Evolutionary conservation across 2,329 filamentous ascomycete genomes (phyloP).

Genomic region (Aspergillus vadensis): DNA sequence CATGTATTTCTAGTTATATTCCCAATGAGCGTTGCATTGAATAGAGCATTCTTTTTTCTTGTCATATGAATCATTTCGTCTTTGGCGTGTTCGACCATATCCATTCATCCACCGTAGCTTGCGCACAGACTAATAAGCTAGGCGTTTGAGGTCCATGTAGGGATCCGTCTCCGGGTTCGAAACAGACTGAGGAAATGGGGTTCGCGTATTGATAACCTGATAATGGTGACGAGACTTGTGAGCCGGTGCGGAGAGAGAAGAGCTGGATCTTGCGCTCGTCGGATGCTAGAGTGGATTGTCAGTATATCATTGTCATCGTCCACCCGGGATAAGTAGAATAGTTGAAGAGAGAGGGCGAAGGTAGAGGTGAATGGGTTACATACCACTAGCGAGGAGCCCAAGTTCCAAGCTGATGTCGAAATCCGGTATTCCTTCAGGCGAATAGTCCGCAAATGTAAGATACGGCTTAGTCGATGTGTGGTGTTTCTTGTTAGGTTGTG

Average conservation of each 20-base stretch:
- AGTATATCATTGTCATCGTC: background rate
- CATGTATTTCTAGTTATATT: slow-evolving; percentile 4
- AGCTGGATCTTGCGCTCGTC: slow-evolving; percentile 38
- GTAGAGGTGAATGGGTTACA: slow-evolving; percentile 6
- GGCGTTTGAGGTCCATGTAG: slow-evolving; percentile 33
- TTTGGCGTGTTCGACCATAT: slow-evolving; percentile 30
- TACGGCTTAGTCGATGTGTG: slow-evolving; percentile 40
- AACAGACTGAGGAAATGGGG: slow-evolving; percentile 35
- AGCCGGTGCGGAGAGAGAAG: slow-evolving; percentile 42
- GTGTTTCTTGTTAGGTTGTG: slow-evolving; percentile 28
- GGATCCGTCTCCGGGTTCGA: slow-evolving; percentile 32
- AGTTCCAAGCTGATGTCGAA: slow-evolving; percentile 43
- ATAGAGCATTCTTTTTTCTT: background rate
- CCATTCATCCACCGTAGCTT: slow-evolving; percentile 41
- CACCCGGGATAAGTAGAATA: background rate
- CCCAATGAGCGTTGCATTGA: slow-evolving; percentile 2
- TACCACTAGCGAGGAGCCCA: slow-evolving; percentile 42
- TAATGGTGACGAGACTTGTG: slow-evolving; percentile 33
- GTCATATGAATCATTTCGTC: background rate
- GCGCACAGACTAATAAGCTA: slow-evolving; percentile 37
- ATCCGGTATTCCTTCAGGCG: slow-evolving; percentile 29
- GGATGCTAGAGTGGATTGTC: slow-evolving; percentile 27
- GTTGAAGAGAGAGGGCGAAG: too few species aligned
- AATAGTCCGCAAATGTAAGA: slow-evolving; percentile 38
- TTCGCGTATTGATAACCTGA: slow-evolving; percentile 28